Evolutionary conservation across 208 protist genomes (phyloP).

Genomic region (Acanthamoeba lenticulata): DNA sequence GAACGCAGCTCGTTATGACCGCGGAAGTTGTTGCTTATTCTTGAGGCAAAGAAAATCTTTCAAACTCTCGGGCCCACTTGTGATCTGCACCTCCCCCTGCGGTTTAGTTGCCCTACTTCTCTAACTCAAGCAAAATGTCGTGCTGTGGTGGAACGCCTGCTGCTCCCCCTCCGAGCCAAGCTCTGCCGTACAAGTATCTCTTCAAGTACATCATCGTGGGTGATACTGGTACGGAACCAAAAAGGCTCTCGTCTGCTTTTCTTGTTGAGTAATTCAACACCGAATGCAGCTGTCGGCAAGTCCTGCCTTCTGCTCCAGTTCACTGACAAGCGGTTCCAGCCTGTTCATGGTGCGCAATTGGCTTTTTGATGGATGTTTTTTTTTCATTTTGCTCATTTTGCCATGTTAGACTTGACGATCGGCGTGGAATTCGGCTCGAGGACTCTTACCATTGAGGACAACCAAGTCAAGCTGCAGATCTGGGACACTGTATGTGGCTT

Average conservation of each 20-base stretch:
- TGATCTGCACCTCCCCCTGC: no score
- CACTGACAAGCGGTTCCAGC: slow-evolving; percentile 99
- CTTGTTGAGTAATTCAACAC: no score
- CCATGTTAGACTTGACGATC: slow-evolving; percentile 95
- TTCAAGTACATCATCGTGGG: slow-evolving; percentile 97
- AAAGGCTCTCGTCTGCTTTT: background rate
- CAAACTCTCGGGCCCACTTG: no score
- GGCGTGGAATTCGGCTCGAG: slow-evolving; percentile 99
- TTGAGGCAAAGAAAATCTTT: no score
- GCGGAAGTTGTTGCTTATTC: no score
- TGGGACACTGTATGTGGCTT: slow-evolving; percentile 94
- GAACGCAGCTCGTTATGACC: no score
- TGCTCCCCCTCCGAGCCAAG: slow-evolving; percentile 4
- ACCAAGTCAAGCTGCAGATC: slow-evolving; percentile 98
- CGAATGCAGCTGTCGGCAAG: slow-evolving; percentile 97
- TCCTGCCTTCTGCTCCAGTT: slow-evolving; percentile 98
- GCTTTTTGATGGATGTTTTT: background rate
- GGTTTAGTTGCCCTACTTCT: no score
- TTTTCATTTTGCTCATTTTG: slow-evolving; percentile 4
- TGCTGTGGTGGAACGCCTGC: slow-evolving; percentile 8
- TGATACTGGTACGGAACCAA: slow-evolving; percentile 84
- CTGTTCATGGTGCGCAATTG: slow-evolving; percentile 89
- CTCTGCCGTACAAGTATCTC: slow-evolving; percentile 90
- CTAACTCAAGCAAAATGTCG: slow-evolving; percentile 12
- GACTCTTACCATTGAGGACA: slow-evolving; percentile 95